Evolutionary conservation across 305 asterid species (phyloP).

Genomic region (Rubia occidens): DNA sequence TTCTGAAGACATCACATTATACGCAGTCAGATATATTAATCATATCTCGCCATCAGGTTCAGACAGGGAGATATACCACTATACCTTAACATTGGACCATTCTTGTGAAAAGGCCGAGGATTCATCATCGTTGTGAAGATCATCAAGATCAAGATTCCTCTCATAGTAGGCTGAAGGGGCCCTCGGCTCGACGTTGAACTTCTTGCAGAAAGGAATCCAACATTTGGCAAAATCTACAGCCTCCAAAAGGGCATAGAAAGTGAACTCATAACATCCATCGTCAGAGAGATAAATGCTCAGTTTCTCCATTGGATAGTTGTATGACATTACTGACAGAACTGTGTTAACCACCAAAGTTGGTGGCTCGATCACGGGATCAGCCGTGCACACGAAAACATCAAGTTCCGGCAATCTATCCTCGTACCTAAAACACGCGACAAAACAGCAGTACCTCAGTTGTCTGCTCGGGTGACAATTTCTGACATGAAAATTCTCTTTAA

Average conservation of each 20-base stretch:
- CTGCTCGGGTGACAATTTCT: background rate
- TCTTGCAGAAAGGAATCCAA: conserved; percentile 76
- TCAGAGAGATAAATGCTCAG: conserved; percentile 58
- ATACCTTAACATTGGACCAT: conserved; percentile 44
- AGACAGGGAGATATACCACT: too few relatives aligned
- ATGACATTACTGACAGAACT: conserved; percentile 56
- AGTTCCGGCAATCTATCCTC: conserved; percentile 43
- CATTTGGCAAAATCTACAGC: conserved; percentile 41
- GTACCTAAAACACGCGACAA: conserved; percentile 22
- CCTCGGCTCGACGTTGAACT: conserved; percentile 51
- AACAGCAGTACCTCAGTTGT: background rate
- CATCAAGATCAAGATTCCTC: background rate
- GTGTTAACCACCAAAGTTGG: conserved; percentile 62
- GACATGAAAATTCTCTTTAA: too few relatives aligned
- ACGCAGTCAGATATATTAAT: background rate
- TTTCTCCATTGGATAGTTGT: conserved; percentile 53
- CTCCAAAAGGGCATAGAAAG: conserved; percentile 68
- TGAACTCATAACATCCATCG: conserved; percentile 64
- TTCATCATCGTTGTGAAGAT: conserved; percentile 10
- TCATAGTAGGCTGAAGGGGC: conserved; percentile 50
- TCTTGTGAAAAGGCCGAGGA: conserved; percentile 23
- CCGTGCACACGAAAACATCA: conserved; percentile 65
- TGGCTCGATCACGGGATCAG: conserved; percentile 70
- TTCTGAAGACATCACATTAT: conserved; percentile 25
- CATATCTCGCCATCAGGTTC: too few relatives aligned